These are phyloP conservation scores for Glaciozyma antarctica DNA, from an alignment of 768 basidiomycete genomes.

Conservation along the genomic window DNA sequence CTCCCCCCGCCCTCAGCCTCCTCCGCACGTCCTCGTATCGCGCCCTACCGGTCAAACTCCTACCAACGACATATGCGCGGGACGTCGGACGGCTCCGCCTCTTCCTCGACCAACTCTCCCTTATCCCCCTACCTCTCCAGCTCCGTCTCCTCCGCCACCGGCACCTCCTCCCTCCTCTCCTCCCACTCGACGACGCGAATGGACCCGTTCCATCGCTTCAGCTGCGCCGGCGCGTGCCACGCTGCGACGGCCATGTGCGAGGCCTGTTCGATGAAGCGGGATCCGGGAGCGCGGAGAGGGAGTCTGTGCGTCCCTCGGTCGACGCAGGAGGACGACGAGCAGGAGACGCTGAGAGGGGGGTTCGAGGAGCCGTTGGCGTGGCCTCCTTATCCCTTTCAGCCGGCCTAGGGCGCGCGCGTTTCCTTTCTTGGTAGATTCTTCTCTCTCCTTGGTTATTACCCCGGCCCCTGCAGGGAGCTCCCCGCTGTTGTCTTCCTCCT, in stretches of 20 bases:
- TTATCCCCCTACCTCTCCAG: slow-evolving; percentile 23
- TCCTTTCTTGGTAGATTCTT: no score
- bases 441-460: no score
- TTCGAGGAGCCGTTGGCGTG: slow-evolving; percentile 14
- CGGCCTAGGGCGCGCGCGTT: no score
- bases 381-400: slow-evolving; percentile 26
- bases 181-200: not conserved
- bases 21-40: not conserved
- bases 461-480: no score
- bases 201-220: not conserved
- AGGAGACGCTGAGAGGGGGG: slow-evolving; percentile 18
- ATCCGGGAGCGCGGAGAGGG: slow-evolving; percentile 5
- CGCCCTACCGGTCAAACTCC: not conserved
- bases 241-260: slow-evolving; percentile 26
- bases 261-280: slow-evolving; percentile 18
- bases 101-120: slow-evolving; percentile 16
- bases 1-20: not conserved
- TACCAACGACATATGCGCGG: not conserved
- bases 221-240: slow-evolving; percentile 26
- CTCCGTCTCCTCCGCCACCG: slow-evolving; percentile 17
- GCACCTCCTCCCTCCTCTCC: slow-evolving; percentile 5
- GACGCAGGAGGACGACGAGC: not conserved
- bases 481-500: no score
- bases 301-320: slow-evolving; percentile 1
- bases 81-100: slow-evolving; percentile 13